Conservation (phyloP, 2,329 filamentous ascomycete species). For the Teratosphaeria viscida region DNA sequence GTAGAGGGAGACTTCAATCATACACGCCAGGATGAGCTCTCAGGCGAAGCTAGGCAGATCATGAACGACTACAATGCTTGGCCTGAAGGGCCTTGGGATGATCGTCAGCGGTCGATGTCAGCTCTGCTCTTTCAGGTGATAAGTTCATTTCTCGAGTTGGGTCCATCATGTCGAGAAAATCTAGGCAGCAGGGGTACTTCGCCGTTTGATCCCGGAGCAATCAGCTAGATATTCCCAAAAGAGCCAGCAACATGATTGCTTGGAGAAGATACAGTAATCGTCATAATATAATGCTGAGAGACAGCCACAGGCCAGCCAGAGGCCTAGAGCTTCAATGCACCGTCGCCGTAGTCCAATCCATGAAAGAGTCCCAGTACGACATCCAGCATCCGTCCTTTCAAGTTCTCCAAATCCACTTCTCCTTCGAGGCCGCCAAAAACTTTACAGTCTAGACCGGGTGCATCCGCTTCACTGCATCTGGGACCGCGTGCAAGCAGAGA, state of each 20-base stretch:
- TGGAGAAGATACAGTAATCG: neutral
- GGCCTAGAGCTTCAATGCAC: neutral
- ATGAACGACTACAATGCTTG: neutral
- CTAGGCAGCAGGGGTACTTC: neutral
- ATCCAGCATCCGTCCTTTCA: conserved; percentile 1
- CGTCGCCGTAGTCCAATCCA: neutral
- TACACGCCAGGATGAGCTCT: neutral
- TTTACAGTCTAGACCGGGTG: neutral
- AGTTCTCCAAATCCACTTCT: neutral
- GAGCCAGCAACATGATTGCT: neutral
- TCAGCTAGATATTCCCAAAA: too few relatives aligned
- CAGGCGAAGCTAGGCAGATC: neutral
- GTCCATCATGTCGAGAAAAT: neutral
- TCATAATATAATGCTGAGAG: neutral
- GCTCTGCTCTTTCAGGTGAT: neutral
- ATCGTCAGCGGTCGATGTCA: neutral
- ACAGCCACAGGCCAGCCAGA: neutral
- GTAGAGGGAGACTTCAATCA: neutral
- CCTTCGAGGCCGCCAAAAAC: neutral
- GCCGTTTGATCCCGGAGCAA: too few relatives aligned
- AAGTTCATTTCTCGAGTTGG: neutral
- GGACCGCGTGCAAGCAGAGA: neutral
- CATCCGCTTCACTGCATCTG: neutral
- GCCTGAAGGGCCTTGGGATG: neutral
- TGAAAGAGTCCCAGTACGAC: conserved; percentile 1